Evolutionary conservation across 306 rosid species (phyloP).

Genomic region (Trifolium subterraneum): DNA sequence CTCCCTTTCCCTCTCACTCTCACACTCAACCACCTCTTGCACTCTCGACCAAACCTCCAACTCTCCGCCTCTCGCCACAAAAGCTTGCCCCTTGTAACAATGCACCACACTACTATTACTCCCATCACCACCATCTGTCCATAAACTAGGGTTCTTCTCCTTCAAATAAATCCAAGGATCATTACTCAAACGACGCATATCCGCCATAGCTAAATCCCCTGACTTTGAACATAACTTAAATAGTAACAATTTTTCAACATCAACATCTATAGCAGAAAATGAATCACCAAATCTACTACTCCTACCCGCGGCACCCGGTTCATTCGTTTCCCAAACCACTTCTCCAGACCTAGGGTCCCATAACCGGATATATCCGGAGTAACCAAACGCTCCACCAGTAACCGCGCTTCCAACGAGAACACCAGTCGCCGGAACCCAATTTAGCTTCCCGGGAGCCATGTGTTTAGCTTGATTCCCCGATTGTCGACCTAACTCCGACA

Average conservation of each 20-base stretch:
- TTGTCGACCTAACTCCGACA: slow-evolving; percentile 64
- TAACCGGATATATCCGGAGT: slow-evolving; percentile 70
- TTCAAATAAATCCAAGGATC: slow-evolving; percentile 91
- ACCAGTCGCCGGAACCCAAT: slow-evolving; percentile 64
- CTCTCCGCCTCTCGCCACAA: slow-evolving; percentile 75
- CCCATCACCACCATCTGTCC: slow-evolving; percentile 39
- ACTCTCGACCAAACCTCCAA: slow-evolving; percentile 87
- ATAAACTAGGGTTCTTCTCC: slow-evolving; percentile 78
- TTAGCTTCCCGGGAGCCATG: slow-evolving; percentile 64
- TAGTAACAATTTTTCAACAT: slow-evolving; percentile 59
- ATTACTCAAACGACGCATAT: slow-evolving; percentile 67
- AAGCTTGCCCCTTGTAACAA: slow-evolving; percentile 72
- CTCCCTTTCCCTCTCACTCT: slow-evolving; percentile 39
- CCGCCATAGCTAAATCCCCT: slow-evolving; percentile 90
- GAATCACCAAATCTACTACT: slow-evolving; percentile 85
- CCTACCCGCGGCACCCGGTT: slow-evolving; percentile 88
- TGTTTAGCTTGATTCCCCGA: slow-evolving; percentile 75
- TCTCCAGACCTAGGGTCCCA: slow-evolving; percentile 78
- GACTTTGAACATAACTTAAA: slow-evolving; percentile 84
- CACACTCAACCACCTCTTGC: slow-evolving; percentile 26
- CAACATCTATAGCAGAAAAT: slow-evolving; percentile 70
- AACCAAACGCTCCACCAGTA: slow-evolving; percentile 75
- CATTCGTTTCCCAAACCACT: slow-evolving; percentile 84
- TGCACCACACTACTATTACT: slow-evolving; percentile 47
- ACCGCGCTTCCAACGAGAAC: slow-evolving; percentile 65